These are phyloP conservation scores for Diutina neorugosa DNA, from an alignment of 1,139 yeast genomes.

Conservation along the genomic window DNA sequence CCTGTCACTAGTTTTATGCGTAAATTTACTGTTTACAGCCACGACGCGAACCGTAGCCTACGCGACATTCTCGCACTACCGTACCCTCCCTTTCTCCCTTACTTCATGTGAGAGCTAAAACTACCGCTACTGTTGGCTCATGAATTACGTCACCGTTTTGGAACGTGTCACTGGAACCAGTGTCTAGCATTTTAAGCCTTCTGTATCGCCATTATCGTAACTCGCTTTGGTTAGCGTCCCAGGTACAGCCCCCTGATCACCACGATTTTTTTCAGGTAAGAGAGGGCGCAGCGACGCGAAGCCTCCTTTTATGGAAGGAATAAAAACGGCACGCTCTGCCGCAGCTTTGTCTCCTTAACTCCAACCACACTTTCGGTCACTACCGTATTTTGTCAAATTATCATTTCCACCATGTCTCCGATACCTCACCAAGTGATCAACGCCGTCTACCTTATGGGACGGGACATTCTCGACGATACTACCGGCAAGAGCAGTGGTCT, in stretches of 20 bases:
- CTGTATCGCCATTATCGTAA: too few species aligned
- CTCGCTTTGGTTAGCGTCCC: background rate
- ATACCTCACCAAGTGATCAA: background rate
- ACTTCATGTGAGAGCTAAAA: too few species aligned
- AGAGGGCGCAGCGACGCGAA: background rate
- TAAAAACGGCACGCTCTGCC: background rate
- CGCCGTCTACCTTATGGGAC: background rate
- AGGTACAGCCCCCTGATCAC: background rate
- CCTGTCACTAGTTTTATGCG: background rate
- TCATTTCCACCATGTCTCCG: background rate
- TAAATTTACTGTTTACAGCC: background rate
- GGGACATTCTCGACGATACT: background rate
- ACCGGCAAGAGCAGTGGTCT: constrained; percentile 30
- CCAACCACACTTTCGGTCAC: too few species aligned
- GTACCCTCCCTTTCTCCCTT: too few species aligned
- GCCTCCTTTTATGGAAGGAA: background rate
- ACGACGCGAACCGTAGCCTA: background rate
- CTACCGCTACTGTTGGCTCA: too few species aligned
- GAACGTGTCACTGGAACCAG: too few species aligned
- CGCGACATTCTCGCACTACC: background rate
- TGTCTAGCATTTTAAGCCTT: too few species aligned
- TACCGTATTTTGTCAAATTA: too few species aligned
- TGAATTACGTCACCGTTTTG: too few species aligned
- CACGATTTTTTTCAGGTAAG: background rate
- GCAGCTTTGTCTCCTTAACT: background rate